Percentiles rank a stretch among this genome's conserved stretches.
phyloP scores from a whole-genome alignment of 1,284 basidiomycete genomes.

The Leccinum pachyderme region DNA sequence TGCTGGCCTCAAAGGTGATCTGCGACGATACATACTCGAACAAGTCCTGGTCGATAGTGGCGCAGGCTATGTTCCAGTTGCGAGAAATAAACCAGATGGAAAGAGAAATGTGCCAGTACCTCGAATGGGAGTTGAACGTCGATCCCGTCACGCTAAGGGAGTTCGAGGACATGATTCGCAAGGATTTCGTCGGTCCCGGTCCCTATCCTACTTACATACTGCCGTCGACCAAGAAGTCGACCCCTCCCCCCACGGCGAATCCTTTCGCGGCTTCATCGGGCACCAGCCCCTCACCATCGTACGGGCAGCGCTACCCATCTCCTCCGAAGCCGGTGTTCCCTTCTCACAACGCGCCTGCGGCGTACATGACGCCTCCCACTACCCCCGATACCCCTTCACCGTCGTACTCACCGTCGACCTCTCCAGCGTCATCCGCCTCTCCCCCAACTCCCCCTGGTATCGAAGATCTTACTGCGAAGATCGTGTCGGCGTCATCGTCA shows the following conservation, averaged over 20 bases:
- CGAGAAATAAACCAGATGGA: conserved; percentile 97
- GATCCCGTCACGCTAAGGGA: conserved; percentile 62
- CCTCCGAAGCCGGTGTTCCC: conserved; percentile 36
- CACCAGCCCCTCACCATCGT: conserved; percentile 48
- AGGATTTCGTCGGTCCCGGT: conserved; percentile 56
- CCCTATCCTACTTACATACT: conserved; percentile 61
- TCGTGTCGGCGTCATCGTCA: conserved; percentile 43
- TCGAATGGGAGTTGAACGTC: conserved; percentile 89
- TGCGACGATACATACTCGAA: conserved; percentile 97
- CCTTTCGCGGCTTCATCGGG: conserved; percentile 50
- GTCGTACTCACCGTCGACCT: conserved; percentile 47
- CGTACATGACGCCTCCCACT: conserved; percentile 37
- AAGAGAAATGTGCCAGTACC: conserved; percentile 88
- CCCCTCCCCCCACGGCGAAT: conserved; percentile 45
- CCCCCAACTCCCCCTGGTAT: conserved; percentile 52
- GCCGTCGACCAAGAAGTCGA: conserved; percentile 53
- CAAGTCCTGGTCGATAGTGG: conserved; percentile 94
- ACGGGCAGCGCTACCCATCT: conserved; percentile 44
- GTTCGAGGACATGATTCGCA: conserved; percentile 62
- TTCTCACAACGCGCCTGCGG: conserved; percentile 12
- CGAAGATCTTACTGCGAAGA: conserved; percentile 46
- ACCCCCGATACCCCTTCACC: conserved; percentile 49
- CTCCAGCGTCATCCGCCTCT: conserved; percentile 54
- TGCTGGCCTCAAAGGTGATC: conserved; percentile 90
- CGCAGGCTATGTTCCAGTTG: conserved; percentile 86